phyloP scores from a whole-genome alignment of 169 alveolate species.

The Eimeria tenella region DNA sequence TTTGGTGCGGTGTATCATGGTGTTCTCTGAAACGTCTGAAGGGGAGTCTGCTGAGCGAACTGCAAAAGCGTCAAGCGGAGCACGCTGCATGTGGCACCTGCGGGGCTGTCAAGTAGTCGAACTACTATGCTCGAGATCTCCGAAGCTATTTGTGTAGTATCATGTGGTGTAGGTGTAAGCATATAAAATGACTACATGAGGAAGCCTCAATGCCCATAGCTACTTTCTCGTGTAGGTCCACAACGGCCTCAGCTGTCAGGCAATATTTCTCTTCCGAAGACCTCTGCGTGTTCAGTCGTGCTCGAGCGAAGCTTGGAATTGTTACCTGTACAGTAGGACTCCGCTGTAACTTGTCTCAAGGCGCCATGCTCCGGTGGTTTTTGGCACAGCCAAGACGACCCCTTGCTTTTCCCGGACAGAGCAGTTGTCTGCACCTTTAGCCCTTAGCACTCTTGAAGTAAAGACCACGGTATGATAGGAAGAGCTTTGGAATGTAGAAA shows the following conservation, averaged over 20 bases:
- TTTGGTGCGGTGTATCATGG: too few species aligned
- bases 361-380: not conserved
- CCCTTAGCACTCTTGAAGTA: not conserved
- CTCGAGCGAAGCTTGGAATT: not conserved
- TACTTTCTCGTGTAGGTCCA: not conserved
- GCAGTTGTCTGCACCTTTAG: not conserved
- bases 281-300: not conserved
- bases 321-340: not conserved
- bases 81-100: constrained; percentile 66
- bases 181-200: not conserved
- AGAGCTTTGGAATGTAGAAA: constrained; percentile 32
- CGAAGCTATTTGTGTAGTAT: not conserved
- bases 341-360: not conserved
- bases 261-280: not conserved
- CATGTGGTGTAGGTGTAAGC: not conserved
- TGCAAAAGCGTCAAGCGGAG: not conserved
- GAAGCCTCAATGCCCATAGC: not conserved
- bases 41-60: too few species aligned
- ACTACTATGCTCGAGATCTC: not conserved
- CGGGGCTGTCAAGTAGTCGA: constrained; percentile 46
- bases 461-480: constrained; percentile 15
- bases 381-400: not conserved
- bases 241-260: constrained; percentile 21
- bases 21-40: too few species aligned
- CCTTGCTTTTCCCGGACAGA: not conserved